Evolutionary conservation across 176 grass and related monocot species (phyloP), one percentile per base, ranked within the genome.

Genomic region (Oryza longistaminata): DNA sequence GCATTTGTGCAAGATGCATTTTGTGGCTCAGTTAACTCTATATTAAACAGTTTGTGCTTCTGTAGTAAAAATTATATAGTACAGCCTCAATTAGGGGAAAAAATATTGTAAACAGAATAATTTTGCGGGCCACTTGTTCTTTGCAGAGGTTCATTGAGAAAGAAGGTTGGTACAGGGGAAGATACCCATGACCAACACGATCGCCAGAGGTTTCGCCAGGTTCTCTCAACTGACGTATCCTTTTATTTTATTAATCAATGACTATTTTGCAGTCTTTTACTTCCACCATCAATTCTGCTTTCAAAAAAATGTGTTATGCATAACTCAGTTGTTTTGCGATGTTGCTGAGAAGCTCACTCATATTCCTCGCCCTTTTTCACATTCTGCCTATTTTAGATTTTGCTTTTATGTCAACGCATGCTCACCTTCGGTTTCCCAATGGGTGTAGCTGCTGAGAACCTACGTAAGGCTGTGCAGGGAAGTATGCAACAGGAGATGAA

Each of bases 181-280:
- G 64, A 3, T 87, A n/a, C 52, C 55, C 71, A 26, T 91, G 80
- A 91, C 71, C 81, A 87, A 76, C 81, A 91, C n/a, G 71, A 87
- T 84, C 10, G 76, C 84, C 53, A 84, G 80, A 87, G 89, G 85
- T 80, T 87, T 87, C 85, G 87, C n/a, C 85, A 84, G 89, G 89
- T 90, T 84, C 13, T 64, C 7, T 50, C 84, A 13, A 43, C 40
- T 69, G 5, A 44, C 49, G 75, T 50, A 79, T 12, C 29, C 7
- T n/a, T 2, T 65, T 74, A 13, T 55, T 66, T 75, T 75, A 27
- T 34, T 83, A 7, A 60, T 69, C 65, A 64, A 52, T 11, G 73
- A 79, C 21, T 24, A 12, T n/a, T 7, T 70, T 72, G 50, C 33
- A 82, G 72, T n/a, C n/a, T 14, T 65, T 40, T 76, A 72, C 16